Percentiles rank a stretch among this genome's conserved stretches.
Evolutionary conservation across 2,329 filamentous ascomycete genomes (phyloP).

Genomic region (Talaromyces amestolkiae): DNA sequence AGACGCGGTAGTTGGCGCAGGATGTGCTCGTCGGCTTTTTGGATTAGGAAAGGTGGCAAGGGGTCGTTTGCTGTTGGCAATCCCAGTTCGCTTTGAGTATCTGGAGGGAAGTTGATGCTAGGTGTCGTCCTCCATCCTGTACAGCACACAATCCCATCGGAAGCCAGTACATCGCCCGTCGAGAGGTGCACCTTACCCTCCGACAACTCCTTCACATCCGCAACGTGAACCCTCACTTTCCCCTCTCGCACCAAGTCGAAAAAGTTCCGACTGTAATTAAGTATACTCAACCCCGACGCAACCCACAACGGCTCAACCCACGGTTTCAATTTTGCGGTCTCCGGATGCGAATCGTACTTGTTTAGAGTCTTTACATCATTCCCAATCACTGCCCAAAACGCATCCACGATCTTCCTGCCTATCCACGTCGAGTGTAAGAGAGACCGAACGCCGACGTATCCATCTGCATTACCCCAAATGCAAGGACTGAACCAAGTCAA

Average conservation of each 20-base stretch:
- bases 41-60: slow-evolving; percentile 9
- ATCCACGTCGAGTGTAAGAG: slow-evolving; percentile 54
- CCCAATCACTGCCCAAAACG: slow-evolving; percentile 55
- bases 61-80: slow-evolving; percentile 13
- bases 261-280: slow-evolving; percentile 60
- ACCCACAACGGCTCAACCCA: slow-evolving; percentile 53
- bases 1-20: slow-evolving; percentile 13
- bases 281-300: slow-evolving; percentile 56
- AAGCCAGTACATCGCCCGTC: slow-evolving; percentile 44
- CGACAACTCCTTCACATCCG: slow-evolving; percentile 53
- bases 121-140: slow-evolving; percentile 58
- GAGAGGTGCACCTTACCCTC: slow-evolving; percentile 49
- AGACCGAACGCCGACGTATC: slow-evolving; percentile 47
- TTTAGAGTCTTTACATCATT: slow-evolving; percentile 51
- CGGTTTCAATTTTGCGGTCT: slow-evolving; percentile 47
- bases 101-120: slow-evolving; percentile 46
- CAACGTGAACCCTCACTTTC: slow-evolving; percentile 55
- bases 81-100: slow-evolving; percentile 5
- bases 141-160: slow-evolving; percentile 54
- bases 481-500: slow-evolving; percentile 74
- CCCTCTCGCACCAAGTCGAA: slow-evolving; percentile 56
- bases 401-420: slow-evolving; percentile 48
- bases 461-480: slow-evolving; percentile 67
- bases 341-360: slow-evolving; percentile 45
- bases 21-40: slow-evolving; percentile 22